These are phyloP conservation scores for Tolypocladium album DNA, from an alignment of 2,329 filamentous ascomycete genomes.

Conservation along the genomic window DNA sequence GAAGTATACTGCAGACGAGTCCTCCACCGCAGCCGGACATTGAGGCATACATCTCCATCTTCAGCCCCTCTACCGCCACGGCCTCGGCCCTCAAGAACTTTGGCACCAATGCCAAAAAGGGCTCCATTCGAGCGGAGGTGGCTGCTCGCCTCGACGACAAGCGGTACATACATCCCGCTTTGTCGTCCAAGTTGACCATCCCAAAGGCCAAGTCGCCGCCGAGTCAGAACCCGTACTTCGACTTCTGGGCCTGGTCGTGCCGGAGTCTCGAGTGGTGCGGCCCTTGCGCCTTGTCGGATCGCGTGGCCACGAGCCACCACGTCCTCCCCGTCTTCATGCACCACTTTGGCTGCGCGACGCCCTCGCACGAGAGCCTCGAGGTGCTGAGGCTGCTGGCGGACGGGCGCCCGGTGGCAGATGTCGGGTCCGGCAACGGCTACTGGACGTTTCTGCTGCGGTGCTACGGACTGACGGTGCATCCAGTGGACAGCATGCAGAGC, in stretches of 20 bases:
- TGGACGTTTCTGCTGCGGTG: slow-evolving; percentile 62
- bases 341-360: slow-evolving; percentile 65
- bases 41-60: slow-evolving; percentile 56
- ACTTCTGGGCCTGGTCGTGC: slow-evolving; percentile 57
- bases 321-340: slow-evolving; percentile 66
- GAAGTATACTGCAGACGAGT: slow-evolving; percentile 19
- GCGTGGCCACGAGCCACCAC: slow-evolving; percentile 50
- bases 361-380: slow-evolving; percentile 54
- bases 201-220: slow-evolving; percentile 33
- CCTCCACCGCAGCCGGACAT: slow-evolving; percentile 48
- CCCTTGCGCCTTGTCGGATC: slow-evolving; percentile 39
- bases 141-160: slow-evolving; percentile 44
- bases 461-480: slow-evolving; percentile 40
- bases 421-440: slow-evolving; percentile 65
- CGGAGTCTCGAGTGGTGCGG: slow-evolving; percentile 56
- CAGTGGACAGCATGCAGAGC: slow-evolving; percentile 58
- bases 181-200: slow-evolving; percentile 27
- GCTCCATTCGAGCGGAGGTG: slow-evolving; percentile 45
- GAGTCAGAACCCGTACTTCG: slow-evolving; percentile 52
- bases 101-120: slow-evolving; percentile 51
- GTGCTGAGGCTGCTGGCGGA: slow-evolving; percentile 46
- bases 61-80: slow-evolving; percentile 48
- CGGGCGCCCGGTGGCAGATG: slow-evolving; percentile 46
- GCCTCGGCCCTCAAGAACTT: slow-evolving; percentile 52
- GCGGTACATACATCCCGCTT: slow-evolving; percentile 37